Evolutionary conservation across 495 filamentous ascomycete species (phyloP).

Genomic region (Stereocaulon alpinum): DNA sequence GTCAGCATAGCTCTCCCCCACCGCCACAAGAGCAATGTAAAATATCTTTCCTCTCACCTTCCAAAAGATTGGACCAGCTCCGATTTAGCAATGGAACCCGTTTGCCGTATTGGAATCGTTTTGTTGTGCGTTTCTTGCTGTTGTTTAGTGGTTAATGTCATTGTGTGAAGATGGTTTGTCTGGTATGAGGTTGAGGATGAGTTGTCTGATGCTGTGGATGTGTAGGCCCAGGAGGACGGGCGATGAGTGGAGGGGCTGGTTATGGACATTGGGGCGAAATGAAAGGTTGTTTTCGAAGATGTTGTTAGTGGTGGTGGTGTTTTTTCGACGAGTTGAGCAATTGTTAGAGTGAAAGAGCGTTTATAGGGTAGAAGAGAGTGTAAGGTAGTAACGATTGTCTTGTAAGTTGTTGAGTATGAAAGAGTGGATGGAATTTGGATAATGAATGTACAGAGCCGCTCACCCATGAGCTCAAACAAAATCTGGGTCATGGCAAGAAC

Average conservation of each 20-base stretch:
- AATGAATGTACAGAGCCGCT: constrained; percentile 2
- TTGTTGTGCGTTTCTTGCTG: background rate
- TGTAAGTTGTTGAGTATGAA: background rate
- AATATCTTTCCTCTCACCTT: background rate
- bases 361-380: background rate
- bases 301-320: background rate
- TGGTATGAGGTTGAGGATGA: background rate
- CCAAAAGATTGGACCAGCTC: constrained; percentile 1
- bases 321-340: background rate
- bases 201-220: constrained; percentile 2
- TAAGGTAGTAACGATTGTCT: background rate
- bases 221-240: background rate
- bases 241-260: background rate
- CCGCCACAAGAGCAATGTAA: background rate
- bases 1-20: background rate
- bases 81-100: background rate
- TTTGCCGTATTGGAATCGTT: background rate
- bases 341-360: background rate
- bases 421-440: background rate
- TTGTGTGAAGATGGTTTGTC: background rate
- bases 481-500: background rate
- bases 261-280: background rate
- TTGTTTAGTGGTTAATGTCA: background rate
- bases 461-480: background rate
- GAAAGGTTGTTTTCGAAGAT: background rate